Percentiles rank a stretch among this genome's conserved stretches.
Evolutionary conservation across 305 asterid genomes (phyloP).

Genomic region (Plantago coronopus): DNA sequence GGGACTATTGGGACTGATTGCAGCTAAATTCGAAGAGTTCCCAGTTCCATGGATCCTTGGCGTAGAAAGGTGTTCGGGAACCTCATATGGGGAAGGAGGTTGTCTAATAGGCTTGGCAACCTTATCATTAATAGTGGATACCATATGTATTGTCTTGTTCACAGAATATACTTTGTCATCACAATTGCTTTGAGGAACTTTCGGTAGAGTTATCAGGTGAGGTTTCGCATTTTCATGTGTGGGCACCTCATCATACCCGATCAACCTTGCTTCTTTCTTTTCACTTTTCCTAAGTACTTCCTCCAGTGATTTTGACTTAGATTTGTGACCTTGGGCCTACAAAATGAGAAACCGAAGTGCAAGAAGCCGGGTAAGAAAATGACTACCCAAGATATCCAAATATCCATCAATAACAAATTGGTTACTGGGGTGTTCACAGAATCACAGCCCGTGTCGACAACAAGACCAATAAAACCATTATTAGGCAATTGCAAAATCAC

Average conservation of each 20-base stretch:
- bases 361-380: slow-evolving; percentile 4
- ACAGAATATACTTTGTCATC: slow-evolving; percentile 29
- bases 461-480: too few species aligned
- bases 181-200: slow-evolving; percentile 33
- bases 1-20: slow-evolving; percentile 17
- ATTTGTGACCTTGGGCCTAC: slow-evolving; percentile 70
- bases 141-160: slow-evolving; percentile 19
- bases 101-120: slow-evolving; percentile 26
- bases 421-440: background rate
- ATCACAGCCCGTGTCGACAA: background rate
- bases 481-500: too few species aligned
- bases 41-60: slow-evolving; percentile 26
- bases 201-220: slow-evolving; percentile 26
- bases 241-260: slow-evolving; percentile 75
- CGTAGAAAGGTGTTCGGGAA: slow-evolving; percentile 28
- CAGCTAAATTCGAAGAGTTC: slow-evolving; percentile 22
- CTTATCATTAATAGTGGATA: slow-evolving; percentile 21
- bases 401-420: background rate
- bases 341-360: slow-evolving; percentile 21
- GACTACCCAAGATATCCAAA: background rate
- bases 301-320: slow-evolving; percentile 52
- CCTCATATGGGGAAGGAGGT: slow-evolving; percentile 20
- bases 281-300: slow-evolving; percentile 51
- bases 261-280: slow-evolving; percentile 56
- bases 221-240: slow-evolving; percentile 24